phyloP scores from a whole-genome alignment of 495 filamentous ascomycete species.

The Hypomontagnella monticulosa region DNA sequence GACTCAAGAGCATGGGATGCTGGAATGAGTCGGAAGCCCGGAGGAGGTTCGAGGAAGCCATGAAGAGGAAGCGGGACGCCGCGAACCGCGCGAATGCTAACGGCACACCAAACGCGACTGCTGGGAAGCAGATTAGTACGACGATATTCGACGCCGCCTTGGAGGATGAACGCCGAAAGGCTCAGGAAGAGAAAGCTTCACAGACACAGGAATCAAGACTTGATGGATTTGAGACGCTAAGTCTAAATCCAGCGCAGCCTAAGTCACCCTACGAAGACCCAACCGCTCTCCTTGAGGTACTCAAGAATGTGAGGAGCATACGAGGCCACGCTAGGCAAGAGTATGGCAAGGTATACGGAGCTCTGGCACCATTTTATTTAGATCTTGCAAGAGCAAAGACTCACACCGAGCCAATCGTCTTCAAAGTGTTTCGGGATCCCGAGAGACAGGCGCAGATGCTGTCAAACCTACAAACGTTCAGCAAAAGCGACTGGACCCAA shows the following conservation, averaged over 20 bases:
- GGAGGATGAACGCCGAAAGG: slow-evolving; percentile 62
- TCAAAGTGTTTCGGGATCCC: slow-evolving; percentile 85
- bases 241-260: slow-evolving; percentile 46
- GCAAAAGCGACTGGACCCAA: slow-evolving; percentile 78
- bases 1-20: slow-evolving; percentile 82
- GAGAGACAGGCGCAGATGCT: slow-evolving; percentile 90
- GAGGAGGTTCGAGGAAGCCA: slow-evolving; percentile 75
- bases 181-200: slow-evolving; percentile 21
- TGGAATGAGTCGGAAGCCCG: slow-evolving; percentile 94
- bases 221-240: slow-evolving; percentile 56
- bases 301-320: slow-evolving; percentile 77
- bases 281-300: slow-evolving; percentile 67
- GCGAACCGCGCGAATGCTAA: slow-evolving; percentile 40
- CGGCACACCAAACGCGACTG: slow-evolving; percentile 28
- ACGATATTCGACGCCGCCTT: slow-evolving; percentile 77
- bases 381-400: slow-evolving; percentile 77
- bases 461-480: slow-evolving; percentile 78
- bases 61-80: slow-evolving; percentile 72
- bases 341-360: slow-evolving; percentile 89
- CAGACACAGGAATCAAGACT: slow-evolving; percentile 34
- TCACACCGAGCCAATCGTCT: slow-evolving; percentile 84
- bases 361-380: slow-evolving; percentile 86
- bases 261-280: slow-evolving; percentile 60
- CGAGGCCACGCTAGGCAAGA: slow-evolving; percentile 88
- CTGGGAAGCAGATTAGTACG: slow-evolving; percentile 45